Base-by-base conservation (phyloP, 1,284 basidiomycete genomes). In the Apiotrichum akiyoshidainum region DNA sequence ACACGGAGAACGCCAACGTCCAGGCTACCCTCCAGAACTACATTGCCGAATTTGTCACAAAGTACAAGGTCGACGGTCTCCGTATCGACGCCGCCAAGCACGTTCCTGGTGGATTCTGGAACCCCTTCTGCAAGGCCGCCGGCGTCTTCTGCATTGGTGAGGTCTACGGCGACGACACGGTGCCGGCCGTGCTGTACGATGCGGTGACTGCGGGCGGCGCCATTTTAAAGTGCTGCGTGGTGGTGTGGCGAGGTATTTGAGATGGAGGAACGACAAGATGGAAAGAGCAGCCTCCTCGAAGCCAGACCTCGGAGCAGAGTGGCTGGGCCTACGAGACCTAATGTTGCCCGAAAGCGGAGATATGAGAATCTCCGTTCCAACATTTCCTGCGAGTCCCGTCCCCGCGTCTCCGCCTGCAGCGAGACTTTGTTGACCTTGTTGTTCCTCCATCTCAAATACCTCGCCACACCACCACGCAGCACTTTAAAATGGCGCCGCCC, bases 91-190 rank as follows among this genome's bases (percentile, higher is more conserved):
- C 86, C 37, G 85, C 85, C 45, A 88, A 88, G 83, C 87, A 78
- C 64, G 70, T 79, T 26, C 69, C 65, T 14, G 68, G 68, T 4
- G 54, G 63, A 1, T 75, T 75, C 65, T 78, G 74, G 75, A 62
- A 65, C 0, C 73, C 69, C 2, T 91, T 92, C 73, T 87, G 85
- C 66, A 17, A 46, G 26, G 82, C 83, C 22, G 86, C 88, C 0
- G 88, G 87, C 1, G 87, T 90, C 40, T 92, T 90, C 78, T 89
- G 87, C 61, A 88, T 90, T 53, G 90, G 90, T 37, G 89, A 92
- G 76, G 87, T 92, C 21, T 86, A 85, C 65, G 83, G 82, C 33
- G 71, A 79, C 48, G 81, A 85, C 53, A 80, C 73, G 5, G 74
- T 76, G 19, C 74, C 73, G 3, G 70, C 65, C 0, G 74, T 76